These are phyloP conservation scores for Secale cereale DNA, from an alignment of 176 grass and related monocot genomes.

Conservation along the genomic window DNA sequence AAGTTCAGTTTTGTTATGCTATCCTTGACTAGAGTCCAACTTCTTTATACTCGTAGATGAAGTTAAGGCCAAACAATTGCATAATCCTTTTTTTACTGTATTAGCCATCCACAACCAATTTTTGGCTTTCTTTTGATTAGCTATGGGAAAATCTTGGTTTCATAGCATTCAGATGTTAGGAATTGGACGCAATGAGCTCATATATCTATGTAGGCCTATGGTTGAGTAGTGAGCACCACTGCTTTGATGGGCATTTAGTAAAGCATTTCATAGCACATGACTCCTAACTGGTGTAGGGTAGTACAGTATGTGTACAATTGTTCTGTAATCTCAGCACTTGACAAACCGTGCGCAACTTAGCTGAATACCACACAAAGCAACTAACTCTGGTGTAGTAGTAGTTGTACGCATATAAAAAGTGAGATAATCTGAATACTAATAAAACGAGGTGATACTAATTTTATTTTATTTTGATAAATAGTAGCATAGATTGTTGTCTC, in stretches of 20 bases:
- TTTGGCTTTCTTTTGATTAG: neutral
- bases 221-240: constrained; percentile 11
- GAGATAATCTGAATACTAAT: constrained; percentile 2
- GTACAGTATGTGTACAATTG: neutral
- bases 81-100: constrained; percentile 5
- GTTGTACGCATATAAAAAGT: neutral
- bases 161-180: constrained; percentile 4
- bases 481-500: constrained; percentile 10
- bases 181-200: neutral
- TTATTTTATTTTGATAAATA: neutral
- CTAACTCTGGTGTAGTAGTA: neutral
- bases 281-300: constrained; percentile 8
- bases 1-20: constrained; percentile 9
- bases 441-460: neutral
- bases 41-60: neutral
- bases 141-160: constrained; percentile 3
- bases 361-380: constrained; percentile 10
- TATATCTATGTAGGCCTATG: neutral
- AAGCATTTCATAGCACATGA: constrained; percentile 22
- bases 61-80: neutral
- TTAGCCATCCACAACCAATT: constrained; percentile 5
- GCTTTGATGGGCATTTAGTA: constrained; percentile 16
- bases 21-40: neutral
- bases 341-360: neutral
- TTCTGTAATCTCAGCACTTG: constrained; percentile 8